phyloP scores from a whole-genome alignment of 2,329 filamentous ascomycete species.

The Aspergillus flavus region DNA sequence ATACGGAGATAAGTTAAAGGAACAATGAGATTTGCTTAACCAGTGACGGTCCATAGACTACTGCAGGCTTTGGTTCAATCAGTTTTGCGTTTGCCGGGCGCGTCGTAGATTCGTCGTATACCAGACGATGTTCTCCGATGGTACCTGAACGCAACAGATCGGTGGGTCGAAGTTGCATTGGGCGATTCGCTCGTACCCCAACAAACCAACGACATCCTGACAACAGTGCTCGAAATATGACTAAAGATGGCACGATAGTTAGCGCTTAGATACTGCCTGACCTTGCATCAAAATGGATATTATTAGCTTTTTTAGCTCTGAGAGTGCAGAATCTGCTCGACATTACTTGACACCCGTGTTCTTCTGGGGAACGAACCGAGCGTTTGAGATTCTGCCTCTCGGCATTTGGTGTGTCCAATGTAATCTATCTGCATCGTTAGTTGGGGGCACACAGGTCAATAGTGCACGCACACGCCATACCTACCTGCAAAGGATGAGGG shows the following conservation, averaged over 20 bases:
- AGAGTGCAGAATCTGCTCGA: neutral
- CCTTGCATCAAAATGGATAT: neutral
- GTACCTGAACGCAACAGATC: slow-evolving; percentile 2
- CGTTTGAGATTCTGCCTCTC: neutral
- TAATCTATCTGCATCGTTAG: slow-evolving; percentile 4
- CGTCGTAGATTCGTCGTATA: neutral
- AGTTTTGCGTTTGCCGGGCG: neutral
- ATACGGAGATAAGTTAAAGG: neutral
- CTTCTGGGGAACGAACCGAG: slow-evolving; percentile 2
- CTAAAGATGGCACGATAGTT: neutral
- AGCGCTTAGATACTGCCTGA: neutral
- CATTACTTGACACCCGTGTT: neutral
- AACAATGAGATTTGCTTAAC: neutral
- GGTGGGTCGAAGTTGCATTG: slow-evolving; percentile 3
- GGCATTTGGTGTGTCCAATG: neutral
- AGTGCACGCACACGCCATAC: neutral
- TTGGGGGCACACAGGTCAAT: neutral
- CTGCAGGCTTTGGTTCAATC: neutral
- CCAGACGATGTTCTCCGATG: neutral
- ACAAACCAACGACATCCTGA: neutral
- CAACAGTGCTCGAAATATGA: neutral
- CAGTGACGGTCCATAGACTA: neutral
- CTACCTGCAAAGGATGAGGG: slow-evolving; percentile 3
- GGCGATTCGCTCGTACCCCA: neutral
- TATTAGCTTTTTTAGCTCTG: neutral